Percentiles rank a stretch among this genome's conserved stretches.
Evolutionary conservation across 2,329 filamentous ascomycete species (phyloP).

Genomic region (Aspergillus calidoustus): DNA sequence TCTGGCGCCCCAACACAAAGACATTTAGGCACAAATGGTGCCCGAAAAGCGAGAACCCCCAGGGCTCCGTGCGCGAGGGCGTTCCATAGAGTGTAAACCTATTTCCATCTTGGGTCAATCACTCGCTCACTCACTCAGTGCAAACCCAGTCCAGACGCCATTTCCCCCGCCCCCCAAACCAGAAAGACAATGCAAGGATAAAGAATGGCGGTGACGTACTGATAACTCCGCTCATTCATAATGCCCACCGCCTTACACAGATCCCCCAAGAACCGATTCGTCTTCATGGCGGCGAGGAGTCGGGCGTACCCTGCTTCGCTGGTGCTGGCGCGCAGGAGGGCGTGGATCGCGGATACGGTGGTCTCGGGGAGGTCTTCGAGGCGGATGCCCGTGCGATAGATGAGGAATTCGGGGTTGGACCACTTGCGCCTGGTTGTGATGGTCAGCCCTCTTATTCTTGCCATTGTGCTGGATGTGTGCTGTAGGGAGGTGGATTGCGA

Average conservation of each 20-base stretch:
- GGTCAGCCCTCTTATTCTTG: no score
- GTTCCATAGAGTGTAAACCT: not conserved
- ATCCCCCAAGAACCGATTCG: conserved; percentile 2
- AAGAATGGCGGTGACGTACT: not conserved
- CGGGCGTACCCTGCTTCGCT: not conserved
- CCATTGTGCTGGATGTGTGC: no score
- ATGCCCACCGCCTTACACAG: conserved; percentile 1
- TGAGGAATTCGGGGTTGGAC: conserved; percentile 11
- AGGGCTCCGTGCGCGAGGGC: not conserved
- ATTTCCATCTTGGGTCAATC: no score
- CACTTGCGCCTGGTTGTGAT: conserved; percentile 1
- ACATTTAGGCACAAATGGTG: conserved; percentile 2
- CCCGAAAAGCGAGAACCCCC: not conserved
- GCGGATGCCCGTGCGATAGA: conserved; percentile 4
- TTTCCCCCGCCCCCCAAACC: no score
- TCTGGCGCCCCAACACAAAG: not conserved
- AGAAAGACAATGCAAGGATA: no score
- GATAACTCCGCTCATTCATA: not conserved
- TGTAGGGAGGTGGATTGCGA: no score
- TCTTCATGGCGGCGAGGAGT: conserved; percentile 2
- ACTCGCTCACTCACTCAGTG: no score
- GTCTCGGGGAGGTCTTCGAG: not conserved
- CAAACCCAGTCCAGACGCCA: no score
- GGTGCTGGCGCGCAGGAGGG: not conserved
- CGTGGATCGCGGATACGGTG: conserved; percentile 1